These are phyloP conservation scores for Backusella luteola DNA, from an alignment of 192 early-diverging fungal genomes.

Conservation along the genomic window DNA sequence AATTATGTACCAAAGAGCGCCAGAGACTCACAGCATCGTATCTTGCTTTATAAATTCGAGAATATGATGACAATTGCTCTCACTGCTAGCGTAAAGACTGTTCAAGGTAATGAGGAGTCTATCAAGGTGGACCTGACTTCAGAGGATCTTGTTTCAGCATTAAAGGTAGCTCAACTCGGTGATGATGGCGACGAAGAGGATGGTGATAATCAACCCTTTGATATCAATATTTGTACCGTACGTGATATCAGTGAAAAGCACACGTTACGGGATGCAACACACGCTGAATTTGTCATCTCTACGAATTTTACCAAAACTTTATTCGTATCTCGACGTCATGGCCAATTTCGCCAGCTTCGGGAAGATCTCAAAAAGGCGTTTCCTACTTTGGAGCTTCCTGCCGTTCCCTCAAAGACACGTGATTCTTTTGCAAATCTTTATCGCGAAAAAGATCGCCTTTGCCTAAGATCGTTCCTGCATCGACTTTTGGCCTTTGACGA, in stretches of 20 bases:
- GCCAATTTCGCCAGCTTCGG: slow-evolving; percentile 45
- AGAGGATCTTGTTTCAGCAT: neutral
- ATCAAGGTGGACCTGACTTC: neutral
- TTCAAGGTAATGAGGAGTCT: slow-evolving; percentile 24
- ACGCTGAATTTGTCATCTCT: slow-evolving; percentile 46
- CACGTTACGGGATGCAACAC: slow-evolving; percentile 41
- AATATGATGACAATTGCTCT: slow-evolving; percentile 31
- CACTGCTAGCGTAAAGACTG: slow-evolving; percentile 30
- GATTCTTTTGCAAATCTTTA: slow-evolving; percentile 27
- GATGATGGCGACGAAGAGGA: neutral
- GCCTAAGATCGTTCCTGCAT: slow-evolving; percentile 43
- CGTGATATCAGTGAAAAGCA: slow-evolving; percentile 34
- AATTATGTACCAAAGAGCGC: slow-evolving; percentile 16
- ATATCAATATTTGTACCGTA: slow-evolving; percentile 49
- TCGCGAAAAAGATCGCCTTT: slow-evolving; percentile 52
- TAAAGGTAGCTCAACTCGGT: neutral
- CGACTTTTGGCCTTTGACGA: slow-evolving; percentile 31
- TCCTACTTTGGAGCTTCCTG: slow-evolving; percentile 46
- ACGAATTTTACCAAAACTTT: slow-evolving; percentile 19
- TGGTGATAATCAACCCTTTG: slow-evolving; percentile 25
- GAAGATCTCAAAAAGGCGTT: slow-evolving; percentile 40
- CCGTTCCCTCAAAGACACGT: slow-evolving; percentile 38
- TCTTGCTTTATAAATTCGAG: slow-evolving; percentile 35
- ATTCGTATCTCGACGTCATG: slow-evolving; percentile 44
- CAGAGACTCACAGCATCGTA: slow-evolving; percentile 24